These are phyloP conservation scores for Botrytis pseudocinerea DNA, from an alignment of 2,329 filamentous ascomycete genomes.

Conservation along the genomic window DNA sequence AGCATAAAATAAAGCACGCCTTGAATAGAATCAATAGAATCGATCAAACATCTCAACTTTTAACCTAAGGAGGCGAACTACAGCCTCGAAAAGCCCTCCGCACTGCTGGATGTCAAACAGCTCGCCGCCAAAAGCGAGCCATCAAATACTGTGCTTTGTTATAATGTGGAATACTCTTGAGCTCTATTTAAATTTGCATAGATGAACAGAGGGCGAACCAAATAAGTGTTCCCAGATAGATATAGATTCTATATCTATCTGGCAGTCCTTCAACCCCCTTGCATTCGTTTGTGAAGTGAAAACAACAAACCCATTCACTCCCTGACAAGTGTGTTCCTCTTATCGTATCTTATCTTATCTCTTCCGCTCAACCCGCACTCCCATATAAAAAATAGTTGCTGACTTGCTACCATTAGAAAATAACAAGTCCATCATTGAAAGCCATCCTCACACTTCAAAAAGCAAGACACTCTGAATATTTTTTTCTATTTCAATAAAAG, in stretches of 20 bases:
- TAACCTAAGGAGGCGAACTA: background rate
- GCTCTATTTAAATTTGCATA: background rate
- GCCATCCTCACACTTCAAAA: no score
- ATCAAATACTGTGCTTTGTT: background rate
- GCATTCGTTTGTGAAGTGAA: background rate
- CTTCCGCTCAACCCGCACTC: background rate
- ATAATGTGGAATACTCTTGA: background rate
- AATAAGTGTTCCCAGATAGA: background rate
- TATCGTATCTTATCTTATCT: background rate
- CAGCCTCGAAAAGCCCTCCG: background rate
- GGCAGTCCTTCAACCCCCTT: background rate
- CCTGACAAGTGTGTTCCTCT: background rate
- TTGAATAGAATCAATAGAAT: background rate
- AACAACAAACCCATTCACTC: no score
- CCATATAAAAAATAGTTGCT: background rate
- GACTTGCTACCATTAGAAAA: background rate
- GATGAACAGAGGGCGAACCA: fast-evolving
- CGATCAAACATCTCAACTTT: background rate
- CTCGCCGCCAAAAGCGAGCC: background rate
- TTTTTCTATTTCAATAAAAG: background rate
- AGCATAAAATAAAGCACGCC: no score
- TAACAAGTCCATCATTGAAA: background rate
- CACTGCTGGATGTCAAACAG: background rate
- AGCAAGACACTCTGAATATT: no score
- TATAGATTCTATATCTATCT: no score